These are phyloP conservation scores for Mucor saturninus DNA, from an alignment of 371 early-diverging fungal genomes.

Conservation along the genomic window DNA sequence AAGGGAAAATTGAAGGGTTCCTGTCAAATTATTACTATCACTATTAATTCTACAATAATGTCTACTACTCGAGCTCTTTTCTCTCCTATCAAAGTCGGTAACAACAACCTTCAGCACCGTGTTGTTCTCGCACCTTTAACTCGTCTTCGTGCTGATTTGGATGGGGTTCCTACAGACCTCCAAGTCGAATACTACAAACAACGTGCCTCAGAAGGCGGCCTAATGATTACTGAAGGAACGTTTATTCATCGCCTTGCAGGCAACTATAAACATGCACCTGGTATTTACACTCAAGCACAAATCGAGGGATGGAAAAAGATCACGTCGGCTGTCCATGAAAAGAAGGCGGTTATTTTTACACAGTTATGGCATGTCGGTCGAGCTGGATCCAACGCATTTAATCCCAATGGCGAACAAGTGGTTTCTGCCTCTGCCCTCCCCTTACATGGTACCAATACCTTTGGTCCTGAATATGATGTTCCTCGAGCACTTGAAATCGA, in stretches of 20 bases:
- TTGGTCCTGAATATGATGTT: constrained; percentile 2
- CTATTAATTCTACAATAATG: too few species aligned
- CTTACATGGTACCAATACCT: background rate
- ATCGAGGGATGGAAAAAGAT: constrained; percentile 54
- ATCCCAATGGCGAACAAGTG: constrained; percentile 2
- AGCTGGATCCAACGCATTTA: constrained; percentile 1
- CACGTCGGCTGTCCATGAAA: constrained; percentile 56
- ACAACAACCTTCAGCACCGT: background rate
- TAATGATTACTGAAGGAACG: constrained; percentile 63
- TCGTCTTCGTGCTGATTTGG: background rate
- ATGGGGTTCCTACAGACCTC: constrained; percentile 46
- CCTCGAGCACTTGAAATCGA: constrained; percentile 24
- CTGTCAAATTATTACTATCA: too few species aligned
- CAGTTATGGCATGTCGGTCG: constrained; percentile 58
- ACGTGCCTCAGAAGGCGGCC: constrained; percentile 57
- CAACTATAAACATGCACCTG: constrained; percentile 41
- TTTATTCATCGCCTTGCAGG: constrained; percentile 42
- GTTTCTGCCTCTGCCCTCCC: constrained; percentile 19
- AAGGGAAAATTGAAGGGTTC: too few species aligned
- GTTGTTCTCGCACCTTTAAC: background rate
- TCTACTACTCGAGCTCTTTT: background rate
- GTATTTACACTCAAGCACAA: constrained; percentile 49
- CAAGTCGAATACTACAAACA: constrained; percentile 60
- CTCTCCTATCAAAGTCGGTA: constrained; percentile 36
- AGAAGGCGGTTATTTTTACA: constrained; percentile 53